phyloP scores from a whole-genome alignment of 2,329 filamentous ascomycete species.

The Penicillium sp. region DNA sequence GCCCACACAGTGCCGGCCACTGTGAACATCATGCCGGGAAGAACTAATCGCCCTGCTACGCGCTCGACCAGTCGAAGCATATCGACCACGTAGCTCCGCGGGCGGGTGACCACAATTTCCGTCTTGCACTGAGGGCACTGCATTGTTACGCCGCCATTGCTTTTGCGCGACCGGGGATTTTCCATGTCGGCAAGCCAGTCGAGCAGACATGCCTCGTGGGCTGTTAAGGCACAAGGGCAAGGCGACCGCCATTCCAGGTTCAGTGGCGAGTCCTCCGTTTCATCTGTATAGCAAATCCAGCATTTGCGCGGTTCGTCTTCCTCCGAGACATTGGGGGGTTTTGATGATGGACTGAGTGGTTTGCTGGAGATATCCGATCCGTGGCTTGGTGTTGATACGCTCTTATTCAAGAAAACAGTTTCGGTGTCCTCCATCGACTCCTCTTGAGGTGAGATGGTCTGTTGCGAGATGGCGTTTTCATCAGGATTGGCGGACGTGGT shows the following conservation, averaged over 20 bases:
- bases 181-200: conserved; percentile 94
- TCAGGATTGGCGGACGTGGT: conserved; percentile 15
- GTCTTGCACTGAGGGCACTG: conserved; percentile 87
- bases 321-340: conserved; percentile 12
- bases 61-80: conserved; percentile 59
- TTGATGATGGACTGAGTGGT: conserved; percentile 10
- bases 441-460: conserved; percentile 7
- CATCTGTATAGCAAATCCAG: conserved; percentile 68
- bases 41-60: conserved; percentile 56
- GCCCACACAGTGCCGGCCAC: conserved; percentile 48
- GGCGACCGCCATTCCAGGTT: conserved; percentile 76
- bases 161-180: conserved; percentile 52
- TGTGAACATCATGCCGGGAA: conserved; percentile 61
- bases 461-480: conserved; percentile 8
- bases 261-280: conserved; percentile 59
- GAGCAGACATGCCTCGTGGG: conserved; percentile 84
- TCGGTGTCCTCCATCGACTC: conserved; percentile 25
- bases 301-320: conserved; percentile 51
- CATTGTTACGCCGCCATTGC: conserved; percentile 58
- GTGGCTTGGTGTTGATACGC: conserved; percentile 10
- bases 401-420: conserved; percentile 30
- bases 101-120: conserved; percentile 71
- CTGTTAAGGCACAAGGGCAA: conserved; percentile 85
- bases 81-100: conserved; percentile 69
- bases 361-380: conserved; percentile 18